Evolutionary conservation across 2,329 filamentous ascomycete genomes (phyloP).

Genomic region (Alternaria arbusti): DNA sequence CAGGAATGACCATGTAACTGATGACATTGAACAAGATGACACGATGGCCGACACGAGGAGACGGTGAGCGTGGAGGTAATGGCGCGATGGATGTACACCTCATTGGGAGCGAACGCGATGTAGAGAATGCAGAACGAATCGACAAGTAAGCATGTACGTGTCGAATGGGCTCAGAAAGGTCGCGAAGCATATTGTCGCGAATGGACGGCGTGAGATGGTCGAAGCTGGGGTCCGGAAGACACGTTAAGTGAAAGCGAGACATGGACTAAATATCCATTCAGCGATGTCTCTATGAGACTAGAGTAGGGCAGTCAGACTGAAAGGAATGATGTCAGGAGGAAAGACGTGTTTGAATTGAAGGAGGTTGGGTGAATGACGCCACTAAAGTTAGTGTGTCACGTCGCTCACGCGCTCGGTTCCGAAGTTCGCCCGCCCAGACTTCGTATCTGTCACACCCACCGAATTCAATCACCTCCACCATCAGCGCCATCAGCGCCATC

Average conservation of each 20-base stretch:
- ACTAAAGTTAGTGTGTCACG: not conserved
- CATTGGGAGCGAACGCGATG: not conserved
- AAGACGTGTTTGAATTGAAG: not conserved
- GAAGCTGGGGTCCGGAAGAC: not conserved
- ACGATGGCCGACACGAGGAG: not conserved
- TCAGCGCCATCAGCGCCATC: not conserved
- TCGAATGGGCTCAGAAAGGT: not conserved
- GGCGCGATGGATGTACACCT: not conserved
- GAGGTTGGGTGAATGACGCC: not conserved
- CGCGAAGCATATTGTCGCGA: not conserved
- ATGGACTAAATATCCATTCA: rapidly evolving
- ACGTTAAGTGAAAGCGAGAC: not conserved
- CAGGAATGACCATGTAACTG: not conserved
- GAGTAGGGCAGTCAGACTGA: not conserved
- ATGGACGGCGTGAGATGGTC: not conserved
- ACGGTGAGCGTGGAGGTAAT: not conserved
- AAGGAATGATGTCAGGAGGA: not conserved
- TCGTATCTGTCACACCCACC: not conserved
- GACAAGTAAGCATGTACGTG: not conserved
- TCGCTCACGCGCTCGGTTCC: not conserved
- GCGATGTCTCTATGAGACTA: not conserved
- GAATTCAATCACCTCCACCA: not conserved
- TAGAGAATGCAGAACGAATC: not conserved
- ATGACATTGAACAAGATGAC: not conserved
- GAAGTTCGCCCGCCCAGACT: not conserved